Evolutionary conservation across 73 alveolate species (phyloP), one percentile per base, ranked within the genome.

Genomic region (Paramecium sexaurelia): DNA sequence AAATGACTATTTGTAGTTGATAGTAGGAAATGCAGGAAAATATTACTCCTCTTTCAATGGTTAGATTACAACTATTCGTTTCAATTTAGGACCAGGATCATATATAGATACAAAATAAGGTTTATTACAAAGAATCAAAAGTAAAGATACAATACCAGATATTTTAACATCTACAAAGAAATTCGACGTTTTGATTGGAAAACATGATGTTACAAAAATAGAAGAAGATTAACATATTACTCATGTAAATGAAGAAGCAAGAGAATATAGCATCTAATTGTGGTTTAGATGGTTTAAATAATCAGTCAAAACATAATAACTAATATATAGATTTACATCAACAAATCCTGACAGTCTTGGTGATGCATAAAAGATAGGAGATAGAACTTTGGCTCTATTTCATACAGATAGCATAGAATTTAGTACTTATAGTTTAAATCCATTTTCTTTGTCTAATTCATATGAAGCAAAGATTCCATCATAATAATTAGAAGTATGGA

Each of bases 51-150:
- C 32, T n/a, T 78, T 78, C 73, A 78, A 78, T 45, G 90, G 90
- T 2, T 24, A 78, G 36, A 78, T 78, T 6, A 41, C 90, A 10
- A 78, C 90, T 2, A 43, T 78, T 78, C 45, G 90, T 37, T 78
- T 78, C 29, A 78, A 78, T 45, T 78, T 78, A 27, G 90, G 90
- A 29, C 73, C 90, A 78, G 90, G 90, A 24, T 56, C 90, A n/a
- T 78, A 41, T 45, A 78, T 78, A 24, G 90, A 78, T 17, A 22
- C 68, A 29, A 78, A 78, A 41, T 27, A 32, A 5, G 90, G 90
- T 24, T 29, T 78, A 39, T 37, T 43, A 22, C 11, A 32, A 20
- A 78, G 75, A 78, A 78, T 78, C 22, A 78, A 78, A 24, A 78
- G 41, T 78, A 78, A 78, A 27, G 90, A 78, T 33, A 32, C 90